Conservation (phyloP, 2,329 filamentous ascomycete species). For the Aspergillus nomiae region DNA sequence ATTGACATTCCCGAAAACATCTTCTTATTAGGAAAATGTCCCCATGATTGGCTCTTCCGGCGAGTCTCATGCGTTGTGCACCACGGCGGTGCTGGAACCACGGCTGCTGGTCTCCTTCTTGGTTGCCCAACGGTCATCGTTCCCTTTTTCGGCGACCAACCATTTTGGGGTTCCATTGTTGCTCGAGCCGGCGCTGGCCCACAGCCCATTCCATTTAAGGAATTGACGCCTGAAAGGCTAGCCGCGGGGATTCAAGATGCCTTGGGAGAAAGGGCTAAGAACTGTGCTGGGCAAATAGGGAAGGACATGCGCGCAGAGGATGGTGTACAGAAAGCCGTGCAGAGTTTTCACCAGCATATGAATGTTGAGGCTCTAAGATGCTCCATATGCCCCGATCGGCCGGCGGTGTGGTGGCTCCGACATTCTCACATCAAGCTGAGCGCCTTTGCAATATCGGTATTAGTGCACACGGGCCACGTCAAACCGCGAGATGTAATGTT, state of each 20-base stretch:
- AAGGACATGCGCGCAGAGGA: constrained; percentile 42
- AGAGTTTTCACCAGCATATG: constrained; percentile 41
- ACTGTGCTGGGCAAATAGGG: constrained; percentile 41
- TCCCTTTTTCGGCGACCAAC: neutral
- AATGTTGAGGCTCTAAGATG: neutral
- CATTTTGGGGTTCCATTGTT: neutral
- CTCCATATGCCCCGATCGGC: neutral
- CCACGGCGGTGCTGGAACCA: neutral
- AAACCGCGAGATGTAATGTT: no score
- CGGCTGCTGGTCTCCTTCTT: neutral
- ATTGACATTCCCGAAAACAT: no score
- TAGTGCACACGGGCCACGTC: neutral
- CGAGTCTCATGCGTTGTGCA: neutral
- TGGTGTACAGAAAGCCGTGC: constrained; percentile 36
- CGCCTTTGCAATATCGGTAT: neutral
- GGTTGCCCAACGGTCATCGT: neutral
- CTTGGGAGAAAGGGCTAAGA: constrained; percentile 27
- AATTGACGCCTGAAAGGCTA: neutral
- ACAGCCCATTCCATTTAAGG: neutral
- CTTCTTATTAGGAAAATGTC: neutral
- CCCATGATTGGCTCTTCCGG: neutral
- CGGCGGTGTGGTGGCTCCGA: neutral
- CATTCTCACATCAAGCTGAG: neutral
- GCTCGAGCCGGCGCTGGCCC: neutral
- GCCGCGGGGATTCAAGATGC: neutral